These are phyloP conservation scores for Harrya chromipes DNA, from an alignment of 768 basidiomycete species.

Conservation along the genomic window DNA sequence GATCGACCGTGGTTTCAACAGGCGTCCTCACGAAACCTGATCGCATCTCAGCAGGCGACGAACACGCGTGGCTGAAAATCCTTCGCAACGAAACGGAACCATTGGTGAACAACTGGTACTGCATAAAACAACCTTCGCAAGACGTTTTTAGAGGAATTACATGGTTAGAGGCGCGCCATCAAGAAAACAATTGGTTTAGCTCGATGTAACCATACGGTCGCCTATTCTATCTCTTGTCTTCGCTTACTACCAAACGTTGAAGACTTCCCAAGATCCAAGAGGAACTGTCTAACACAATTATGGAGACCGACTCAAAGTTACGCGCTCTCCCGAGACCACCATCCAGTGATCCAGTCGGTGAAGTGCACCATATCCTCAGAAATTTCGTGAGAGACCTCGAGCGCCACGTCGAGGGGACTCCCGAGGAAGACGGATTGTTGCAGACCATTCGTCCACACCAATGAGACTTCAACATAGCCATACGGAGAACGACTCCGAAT, in stretches of 20 bases:
- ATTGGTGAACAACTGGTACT: constrained; percentile 32
- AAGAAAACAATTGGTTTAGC: constrained; percentile 59
- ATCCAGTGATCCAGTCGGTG: too few relatives aligned
- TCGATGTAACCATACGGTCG: constrained; percentile 38
- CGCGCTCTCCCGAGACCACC: constrained; percentile 43
- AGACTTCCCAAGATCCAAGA: constrained; percentile 64
- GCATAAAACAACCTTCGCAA: constrained; percentile 39
- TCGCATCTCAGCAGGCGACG: too few relatives aligned
- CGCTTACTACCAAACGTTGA: background rate
- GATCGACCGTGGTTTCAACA: too few relatives aligned
- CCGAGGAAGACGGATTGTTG: too few relatives aligned
- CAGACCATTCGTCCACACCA: too few relatives aligned
- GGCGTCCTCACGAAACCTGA: too few relatives aligned
- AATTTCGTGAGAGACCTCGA: too few relatives aligned
- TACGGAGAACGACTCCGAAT: too few relatives aligned
- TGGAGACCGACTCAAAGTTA: constrained; percentile 34
- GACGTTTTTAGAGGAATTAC: constrained; percentile 28
- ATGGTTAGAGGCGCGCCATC: constrained; percentile 57
- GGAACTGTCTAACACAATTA: constrained; percentile 49
- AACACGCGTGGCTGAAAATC: too few relatives aligned
- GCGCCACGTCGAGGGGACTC: too few relatives aligned
- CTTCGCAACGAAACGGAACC: constrained; percentile 45
- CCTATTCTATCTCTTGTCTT: background rate
- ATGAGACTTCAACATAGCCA: too few relatives aligned
- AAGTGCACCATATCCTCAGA: too few relatives aligned